Conservation (phyloP, 257 asterid species). For the Cinchona pubescens region DNA sequence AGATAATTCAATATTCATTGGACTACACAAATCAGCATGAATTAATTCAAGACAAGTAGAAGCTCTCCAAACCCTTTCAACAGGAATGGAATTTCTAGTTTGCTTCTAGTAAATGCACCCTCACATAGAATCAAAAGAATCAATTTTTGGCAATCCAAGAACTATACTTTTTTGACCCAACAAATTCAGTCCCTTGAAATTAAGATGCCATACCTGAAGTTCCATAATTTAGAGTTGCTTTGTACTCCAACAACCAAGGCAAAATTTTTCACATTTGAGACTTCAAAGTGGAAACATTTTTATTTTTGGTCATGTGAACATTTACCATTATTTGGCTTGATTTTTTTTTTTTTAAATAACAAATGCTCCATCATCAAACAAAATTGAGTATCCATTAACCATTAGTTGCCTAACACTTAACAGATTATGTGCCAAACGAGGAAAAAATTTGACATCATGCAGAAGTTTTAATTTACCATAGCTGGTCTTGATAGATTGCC, state of each 20-base stretch:
- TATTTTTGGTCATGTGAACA: not conserved
- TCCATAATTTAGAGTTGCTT: not conserved
- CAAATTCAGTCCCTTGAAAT: not conserved
- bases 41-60: not conserved
- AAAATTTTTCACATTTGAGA: not conserved
- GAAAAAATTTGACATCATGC: conserved; percentile 9
- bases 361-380: conserved; percentile 13
- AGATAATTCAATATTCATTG: not conserved
- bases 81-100: not conserved
- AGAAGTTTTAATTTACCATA: conserved; percentile 5
- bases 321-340: not conserved
- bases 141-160: not conserved
- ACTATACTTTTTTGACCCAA: conserved; percentile 9
- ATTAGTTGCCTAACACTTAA: conserved; percentile 23
- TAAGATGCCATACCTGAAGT: conserved; percentile 20
- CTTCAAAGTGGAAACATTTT: conserved; percentile 2
- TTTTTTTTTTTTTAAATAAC: conserved; percentile 4
- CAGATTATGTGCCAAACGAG: conserved; percentile 13
- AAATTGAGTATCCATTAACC: not conserved
- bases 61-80: not conserved
- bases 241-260: not conserved
- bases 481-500: not conserved
- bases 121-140: not conserved
- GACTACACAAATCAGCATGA: not conserved
- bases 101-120: conserved; percentile 1